Percentiles rank a stretch among this genome's conserved stretches.
Conservation (phyloP, 164 flowering plant genomes). For the Chloranthus sessilifolius region DNA sequence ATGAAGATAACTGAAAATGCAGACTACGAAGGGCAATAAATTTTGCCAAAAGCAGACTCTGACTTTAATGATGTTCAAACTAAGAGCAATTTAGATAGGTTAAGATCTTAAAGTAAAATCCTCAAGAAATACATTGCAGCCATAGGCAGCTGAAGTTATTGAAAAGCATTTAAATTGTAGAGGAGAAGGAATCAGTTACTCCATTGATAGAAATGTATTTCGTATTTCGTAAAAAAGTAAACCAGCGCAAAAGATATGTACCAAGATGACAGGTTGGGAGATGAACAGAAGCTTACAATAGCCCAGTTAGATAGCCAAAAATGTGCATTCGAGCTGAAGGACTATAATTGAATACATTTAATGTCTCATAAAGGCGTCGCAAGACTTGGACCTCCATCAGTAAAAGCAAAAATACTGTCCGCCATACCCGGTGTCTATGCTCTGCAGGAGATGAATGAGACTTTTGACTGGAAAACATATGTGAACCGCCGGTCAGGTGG, state of each 20-base stretch:
- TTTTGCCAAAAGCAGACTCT: too few species aligned
- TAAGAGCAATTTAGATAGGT: too few species aligned
- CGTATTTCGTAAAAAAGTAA: too few species aligned
- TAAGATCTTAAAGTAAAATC: too few species aligned
- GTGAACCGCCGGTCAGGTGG: slow-evolving; percentile 66
- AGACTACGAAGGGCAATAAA: too few species aligned
- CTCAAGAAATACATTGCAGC: too few species aligned
- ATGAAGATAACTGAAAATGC: too few species aligned
- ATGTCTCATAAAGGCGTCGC: slow-evolving; percentile 74
- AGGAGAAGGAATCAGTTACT: too few species aligned
- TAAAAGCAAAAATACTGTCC: slow-evolving; percentile 58
- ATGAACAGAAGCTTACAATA: slow-evolving; percentile 54
- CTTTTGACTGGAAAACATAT: slow-evolving; percentile 37
- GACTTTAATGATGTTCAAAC: too few species aligned
- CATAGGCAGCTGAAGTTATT: too few species aligned
- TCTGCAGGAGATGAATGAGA: slow-evolving; percentile 23
- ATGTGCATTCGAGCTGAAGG: slow-evolving; percentile 88
- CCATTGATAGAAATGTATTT: too few species aligned
- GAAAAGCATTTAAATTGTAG: too few species aligned
- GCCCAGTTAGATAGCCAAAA: slow-evolving; percentile 74
- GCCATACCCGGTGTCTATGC: slow-evolving; percentile 44
- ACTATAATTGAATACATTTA: slow-evolving; percentile 72
- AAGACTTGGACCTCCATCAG: slow-evolving; percentile 89
- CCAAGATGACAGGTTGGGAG: background rate
- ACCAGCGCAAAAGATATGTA: background rate